Evolutionary conservation across 1,284 basidiomycete genomes (phyloP).

Genomic region (Heliocybe sulcata): DNA sequence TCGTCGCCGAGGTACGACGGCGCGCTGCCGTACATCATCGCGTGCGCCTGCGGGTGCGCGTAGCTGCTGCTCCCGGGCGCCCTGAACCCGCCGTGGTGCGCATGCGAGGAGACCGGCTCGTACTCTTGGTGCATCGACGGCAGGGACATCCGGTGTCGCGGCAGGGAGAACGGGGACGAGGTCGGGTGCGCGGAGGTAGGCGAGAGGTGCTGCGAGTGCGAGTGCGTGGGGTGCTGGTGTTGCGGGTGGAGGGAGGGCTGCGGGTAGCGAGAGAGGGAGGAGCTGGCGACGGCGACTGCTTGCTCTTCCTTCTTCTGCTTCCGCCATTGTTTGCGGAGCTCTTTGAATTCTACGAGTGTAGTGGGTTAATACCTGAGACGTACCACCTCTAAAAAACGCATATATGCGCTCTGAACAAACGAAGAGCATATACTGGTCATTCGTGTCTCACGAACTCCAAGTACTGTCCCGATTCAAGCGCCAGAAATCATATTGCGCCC

Average conservation of each 20-base stretch:
- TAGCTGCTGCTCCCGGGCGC: not conserved
- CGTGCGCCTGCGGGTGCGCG: not conserved
- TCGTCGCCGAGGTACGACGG: not conserved
- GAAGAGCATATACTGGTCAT: not conserved
- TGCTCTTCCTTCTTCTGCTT: conserved; percentile 80
- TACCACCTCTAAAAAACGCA: not conserved
- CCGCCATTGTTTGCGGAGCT: conserved; percentile 92
- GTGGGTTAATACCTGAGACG: conserved; percentile 7
- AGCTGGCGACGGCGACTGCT: not conserved
- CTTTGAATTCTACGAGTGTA: conserved; percentile 81
- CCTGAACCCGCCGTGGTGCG: not conserved
- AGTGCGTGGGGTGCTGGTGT: not conserved
- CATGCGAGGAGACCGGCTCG: not conserved
- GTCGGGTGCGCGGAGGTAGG: not conserved
- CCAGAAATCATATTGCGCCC: no score
- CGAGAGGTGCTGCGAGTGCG: not conserved
- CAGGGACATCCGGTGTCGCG: not conserved
- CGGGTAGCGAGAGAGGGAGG: conserved; percentile 12
- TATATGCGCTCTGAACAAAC: not conserved
- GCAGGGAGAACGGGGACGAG: not conserved
- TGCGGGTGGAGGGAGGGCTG: not conserved
- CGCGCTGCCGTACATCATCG: not conserved
- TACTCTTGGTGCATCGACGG: not conserved
- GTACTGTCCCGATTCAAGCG: no score
- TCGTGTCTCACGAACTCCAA: no score